These are phyloP conservation scores for Vitis cinerea DNA, from an alignment of 164 flowering plant species.

Conservation along the genomic window DNA sequence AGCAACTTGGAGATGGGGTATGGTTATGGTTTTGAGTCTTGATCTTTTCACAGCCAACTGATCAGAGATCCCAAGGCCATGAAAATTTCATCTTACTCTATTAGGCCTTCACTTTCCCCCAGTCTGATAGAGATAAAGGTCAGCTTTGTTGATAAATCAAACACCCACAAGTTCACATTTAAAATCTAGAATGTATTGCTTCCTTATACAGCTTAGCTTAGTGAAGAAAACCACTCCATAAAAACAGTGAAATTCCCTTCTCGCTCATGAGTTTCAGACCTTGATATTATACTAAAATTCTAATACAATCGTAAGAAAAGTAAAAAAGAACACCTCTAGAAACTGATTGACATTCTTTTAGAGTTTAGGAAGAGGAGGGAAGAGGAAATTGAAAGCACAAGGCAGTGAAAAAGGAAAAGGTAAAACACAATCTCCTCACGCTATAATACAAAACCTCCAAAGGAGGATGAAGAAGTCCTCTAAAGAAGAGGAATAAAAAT, in stretches of 20 bases:
- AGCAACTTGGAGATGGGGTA: neutral
- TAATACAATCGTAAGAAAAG: neutral
- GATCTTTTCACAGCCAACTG: neutral
- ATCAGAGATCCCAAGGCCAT: neutral
- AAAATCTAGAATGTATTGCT: neutral
- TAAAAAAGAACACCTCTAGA: neutral
- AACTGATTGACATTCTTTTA: neutral
- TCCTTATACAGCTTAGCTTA: neutral
- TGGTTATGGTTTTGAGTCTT: too few species aligned
- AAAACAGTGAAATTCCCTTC: neutral
- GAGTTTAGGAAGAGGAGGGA: neutral
- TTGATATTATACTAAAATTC: neutral
- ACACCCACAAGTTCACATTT: neutral
- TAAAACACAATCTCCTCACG: neutral
- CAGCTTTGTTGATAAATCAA: constrained; percentile 4
- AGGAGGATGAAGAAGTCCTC: neutral
- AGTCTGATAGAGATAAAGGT: neutral
- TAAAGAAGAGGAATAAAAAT: constrained; percentile 36
- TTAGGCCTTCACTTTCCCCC: neutral
- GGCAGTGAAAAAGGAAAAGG: neutral
- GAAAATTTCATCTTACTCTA: neutral
- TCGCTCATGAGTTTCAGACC: neutral
- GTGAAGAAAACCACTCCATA: neutral
- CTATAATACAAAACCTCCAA: neutral
- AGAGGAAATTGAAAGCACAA: neutral